Evolutionary conservation across 1,139 yeast species (phyloP), one percentile per base, ranked within the genome.

Genomic region (Keqinozyma sinolaborantium): DNA sequence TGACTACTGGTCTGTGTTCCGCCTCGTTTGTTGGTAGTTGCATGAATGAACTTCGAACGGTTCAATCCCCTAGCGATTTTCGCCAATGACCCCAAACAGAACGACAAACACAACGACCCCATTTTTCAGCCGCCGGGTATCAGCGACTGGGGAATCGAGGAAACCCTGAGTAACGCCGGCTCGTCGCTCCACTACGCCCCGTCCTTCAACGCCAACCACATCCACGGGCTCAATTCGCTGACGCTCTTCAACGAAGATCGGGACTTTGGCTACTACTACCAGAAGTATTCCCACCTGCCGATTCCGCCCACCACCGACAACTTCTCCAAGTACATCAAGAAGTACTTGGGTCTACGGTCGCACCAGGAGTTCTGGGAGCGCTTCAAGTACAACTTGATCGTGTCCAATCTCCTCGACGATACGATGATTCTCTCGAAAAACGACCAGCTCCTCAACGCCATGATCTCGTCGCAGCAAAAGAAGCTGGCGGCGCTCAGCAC

Each of bases 141-240:
- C 28, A 59, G 70, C 34, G 71, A 64, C 40, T 64, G 71, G 71
- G 71, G 71, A 2, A 64, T 64, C 15, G 71, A 64, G 35, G 70
- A 62, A 23, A 34, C 51, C 11, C 26, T 39, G 12, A 40, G 41
- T 30, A 37, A 35, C 30, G 28, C 37, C 12, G 30, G 38, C 21
- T 24, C 35, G 14, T 27, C 33, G 15, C 6, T 16, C 14, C 28
- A 27, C 18, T 28, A 14, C 25, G 28, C n/a, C 16, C 27, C 24
- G 9, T 31, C 23, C 33, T 28, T 25, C 35, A 31, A 27, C 33
- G 33, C 25, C 24, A 33, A 25, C 16, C 32, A 20, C 21, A 31
- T 32, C 28, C 16, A 27, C 34, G 23, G 8, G 29, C 20, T 15
- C 28, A 33, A 12, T 12, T 12, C 12, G 12, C 14, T 16, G 13